phyloP scores from a whole-genome alignment of 2,329 filamentous ascomycete species.

The Fusarium equiseti region DNA sequence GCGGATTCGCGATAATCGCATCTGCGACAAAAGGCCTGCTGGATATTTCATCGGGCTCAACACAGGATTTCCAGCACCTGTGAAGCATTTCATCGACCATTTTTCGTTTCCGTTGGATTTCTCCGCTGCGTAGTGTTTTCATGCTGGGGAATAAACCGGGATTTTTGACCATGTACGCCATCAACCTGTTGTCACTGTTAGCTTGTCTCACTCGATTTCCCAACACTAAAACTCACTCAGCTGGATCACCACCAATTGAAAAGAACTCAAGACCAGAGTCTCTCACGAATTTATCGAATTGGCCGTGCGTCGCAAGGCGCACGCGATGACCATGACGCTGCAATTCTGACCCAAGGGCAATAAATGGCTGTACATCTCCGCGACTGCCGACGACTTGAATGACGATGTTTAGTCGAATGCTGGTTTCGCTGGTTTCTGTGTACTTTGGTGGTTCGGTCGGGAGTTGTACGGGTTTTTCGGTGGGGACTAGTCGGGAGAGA shows the following conservation, averaged over 20 bases:
- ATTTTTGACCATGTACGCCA: constrained; percentile 12
- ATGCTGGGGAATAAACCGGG: constrained; percentile 1
- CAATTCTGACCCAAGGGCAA: constrained; percentile 13
- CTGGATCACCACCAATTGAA: constrained; percentile 14
- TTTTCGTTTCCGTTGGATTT: neutral
- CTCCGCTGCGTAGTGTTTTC: neutral
- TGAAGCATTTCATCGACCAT: constrained; percentile 7
- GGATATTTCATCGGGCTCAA: neutral
- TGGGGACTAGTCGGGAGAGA: neutral
- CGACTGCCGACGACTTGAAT: constrained; percentile 33
- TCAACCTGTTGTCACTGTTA: neutral
- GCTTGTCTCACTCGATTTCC: no score
- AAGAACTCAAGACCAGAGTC: constrained; percentile 21
- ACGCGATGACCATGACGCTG: constrained; percentile 34
- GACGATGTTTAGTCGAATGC: constrained; percentile 21
- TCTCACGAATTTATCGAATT: constrained; percentile 16
- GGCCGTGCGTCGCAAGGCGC: constrained; percentile 26
- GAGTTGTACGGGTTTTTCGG: neutral
- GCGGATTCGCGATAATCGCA: constrained; percentile 64
- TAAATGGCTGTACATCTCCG: constrained; percentile 33
- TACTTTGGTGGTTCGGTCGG: neutral
- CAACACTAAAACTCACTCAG: neutral
- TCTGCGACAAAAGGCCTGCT: constrained; percentile 50
- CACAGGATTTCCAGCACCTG: neutral
- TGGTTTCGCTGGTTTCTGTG: neutral